A percentile compares a stretch with the other conserved stretches of the same genome.
These are phyloP conservation scores for Penstemon barbatus DNA, from an alignment of 257 asterid species.

Conservation along the genomic window DNA sequence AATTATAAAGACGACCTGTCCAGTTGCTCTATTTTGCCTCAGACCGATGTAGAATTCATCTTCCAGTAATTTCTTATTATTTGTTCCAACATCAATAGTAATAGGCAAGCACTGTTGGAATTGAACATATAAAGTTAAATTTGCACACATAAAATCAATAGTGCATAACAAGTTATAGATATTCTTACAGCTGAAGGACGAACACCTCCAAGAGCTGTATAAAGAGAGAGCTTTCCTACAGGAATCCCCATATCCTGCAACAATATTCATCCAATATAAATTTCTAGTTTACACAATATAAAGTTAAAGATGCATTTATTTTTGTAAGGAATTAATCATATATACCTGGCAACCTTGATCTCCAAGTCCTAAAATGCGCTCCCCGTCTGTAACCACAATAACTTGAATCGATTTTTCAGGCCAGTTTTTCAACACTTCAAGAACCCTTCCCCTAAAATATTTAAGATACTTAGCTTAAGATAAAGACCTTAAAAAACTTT, in stretches of 20 bases:
- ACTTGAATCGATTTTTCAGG: conserved; percentile 87
- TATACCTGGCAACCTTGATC: conserved; percentile 97
- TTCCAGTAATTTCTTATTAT: conserved; percentile 68
- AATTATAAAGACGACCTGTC: conserved; percentile 47
- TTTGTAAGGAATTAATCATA: conserved; percentile 1
- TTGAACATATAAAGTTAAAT: conserved; percentile 8
- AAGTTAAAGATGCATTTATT: neutral
- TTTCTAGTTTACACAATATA: too few species aligned
- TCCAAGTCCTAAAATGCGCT: conserved; percentile 93
- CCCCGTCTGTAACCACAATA: conserved; percentile 95
- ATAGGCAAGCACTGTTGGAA: conserved; percentile 76
- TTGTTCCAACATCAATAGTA: conserved; percentile 90
- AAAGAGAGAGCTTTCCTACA: conserved; percentile 89
- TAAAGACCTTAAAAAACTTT: conserved; percentile 11
- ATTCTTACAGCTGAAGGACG: conserved; percentile 89
- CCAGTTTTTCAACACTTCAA: conserved; percentile 91
- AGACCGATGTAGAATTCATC: conserved; percentile 92
- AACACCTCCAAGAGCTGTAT: conserved; percentile 95
- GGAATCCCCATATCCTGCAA: conserved; percentile 97
- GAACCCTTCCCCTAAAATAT: conserved; percentile 71
- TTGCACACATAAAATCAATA: neutral
- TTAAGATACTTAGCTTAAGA: conserved; percentile 5
- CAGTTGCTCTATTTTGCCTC: conserved; percentile 77
- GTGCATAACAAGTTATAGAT: conserved; percentile 20
- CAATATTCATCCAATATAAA: neutral